These are phyloP conservation scores for Ceratocystis alfenasii DNA, from an alignment of 2,329 filamentous ascomycete species.

Conservation along the genomic window DNA sequence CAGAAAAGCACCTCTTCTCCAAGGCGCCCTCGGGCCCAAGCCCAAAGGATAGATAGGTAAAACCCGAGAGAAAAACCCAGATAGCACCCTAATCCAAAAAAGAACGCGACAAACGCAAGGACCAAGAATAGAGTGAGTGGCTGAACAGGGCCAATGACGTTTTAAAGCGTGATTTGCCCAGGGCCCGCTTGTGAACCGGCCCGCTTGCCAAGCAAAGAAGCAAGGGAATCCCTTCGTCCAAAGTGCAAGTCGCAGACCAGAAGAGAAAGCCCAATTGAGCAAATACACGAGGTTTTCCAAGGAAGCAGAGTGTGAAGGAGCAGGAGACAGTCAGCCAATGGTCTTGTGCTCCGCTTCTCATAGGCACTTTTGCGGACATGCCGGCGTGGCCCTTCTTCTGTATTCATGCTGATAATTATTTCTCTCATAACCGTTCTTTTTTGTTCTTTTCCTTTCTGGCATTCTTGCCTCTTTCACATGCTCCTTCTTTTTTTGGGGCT, in stretches of 20 bases:
- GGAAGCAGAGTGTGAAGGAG: neutral
- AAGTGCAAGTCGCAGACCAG: neutral
- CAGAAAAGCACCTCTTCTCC: no score
- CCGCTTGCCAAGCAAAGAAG: slow-evolving; percentile 6
- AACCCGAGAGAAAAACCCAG: neutral
- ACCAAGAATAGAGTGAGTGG: slow-evolving; percentile 6
- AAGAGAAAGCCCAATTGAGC: neutral
- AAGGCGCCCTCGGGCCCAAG: neutral
- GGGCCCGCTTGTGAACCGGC: neutral
- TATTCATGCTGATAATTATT: slow-evolving; percentile 2
- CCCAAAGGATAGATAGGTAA: neutral
- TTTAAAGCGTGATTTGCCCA: slow-evolving; percentile 2
- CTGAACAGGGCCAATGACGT: slow-evolving; percentile 9
- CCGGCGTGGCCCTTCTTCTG: slow-evolving; percentile 11
- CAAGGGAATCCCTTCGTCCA: slow-evolving; percentile 8
- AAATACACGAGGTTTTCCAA: neutral
- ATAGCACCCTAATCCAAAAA: neutral
- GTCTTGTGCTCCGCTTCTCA: slow-evolving; percentile 2
- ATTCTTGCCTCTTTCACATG: slow-evolving; percentile 4
- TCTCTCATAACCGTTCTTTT: neutral
- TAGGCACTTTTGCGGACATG: slow-evolving; percentile 5
- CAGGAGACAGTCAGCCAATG: neutral
- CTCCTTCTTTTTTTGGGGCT: neutral
- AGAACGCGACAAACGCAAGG: slow-evolving; percentile 2
- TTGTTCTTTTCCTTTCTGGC: neutral